Base-by-base conservation (phyloP, 331 rosid genomes). In the Malus hybrid region DNA sequence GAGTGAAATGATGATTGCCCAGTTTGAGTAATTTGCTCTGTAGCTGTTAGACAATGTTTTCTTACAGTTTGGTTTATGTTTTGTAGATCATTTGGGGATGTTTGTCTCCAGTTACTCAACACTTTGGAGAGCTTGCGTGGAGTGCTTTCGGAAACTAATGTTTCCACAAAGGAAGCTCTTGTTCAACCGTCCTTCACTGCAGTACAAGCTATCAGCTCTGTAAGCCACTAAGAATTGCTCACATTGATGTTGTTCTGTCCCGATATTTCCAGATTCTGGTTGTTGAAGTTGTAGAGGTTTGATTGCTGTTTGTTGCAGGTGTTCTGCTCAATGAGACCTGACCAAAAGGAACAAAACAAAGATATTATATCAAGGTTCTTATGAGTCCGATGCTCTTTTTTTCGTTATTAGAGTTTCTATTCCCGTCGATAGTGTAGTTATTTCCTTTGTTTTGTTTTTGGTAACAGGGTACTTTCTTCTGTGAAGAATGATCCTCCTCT, bases 81-180 rank as follows among this genome's bases (percentile, higher is more conserved):
- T 78, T 90, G 90, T 83, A 95, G 99, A 83, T 89, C 97, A 18
- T 92, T 86, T 83, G 85, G 75, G 59, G 87, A 84, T 69, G 85
- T 87, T 56, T 92, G 97, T 72, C 79, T 72, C 69, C 88, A 52
- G 80, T 76, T 95, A 57, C 84, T 65, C 32, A 70, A 67, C 70
- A 82, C 83, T 66, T 66, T 92, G 50, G 85, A 75, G 80, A 81
- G 79, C 76, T 89, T 87, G 80, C 55, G 52, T 55, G 80, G 82
- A 72, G 81, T 88, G 80, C n/a, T 87, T 28, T 81, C 71, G 3
- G 85, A 56, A 33, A 77, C 67, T n/a, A 73, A 10, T 72, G 73
- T 72, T 75, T 78, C 87, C 27, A 79, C 81, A 27, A 91, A 83
- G 81, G 88, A 86, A 72, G 83, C 66, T 75, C 83, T 95, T 36